A percentile compares a stretch with the other conserved stretches of the same genome.
Conservation (phyloP, 1,284 basidiomycete species). For the Mycena citricolor region DNA sequence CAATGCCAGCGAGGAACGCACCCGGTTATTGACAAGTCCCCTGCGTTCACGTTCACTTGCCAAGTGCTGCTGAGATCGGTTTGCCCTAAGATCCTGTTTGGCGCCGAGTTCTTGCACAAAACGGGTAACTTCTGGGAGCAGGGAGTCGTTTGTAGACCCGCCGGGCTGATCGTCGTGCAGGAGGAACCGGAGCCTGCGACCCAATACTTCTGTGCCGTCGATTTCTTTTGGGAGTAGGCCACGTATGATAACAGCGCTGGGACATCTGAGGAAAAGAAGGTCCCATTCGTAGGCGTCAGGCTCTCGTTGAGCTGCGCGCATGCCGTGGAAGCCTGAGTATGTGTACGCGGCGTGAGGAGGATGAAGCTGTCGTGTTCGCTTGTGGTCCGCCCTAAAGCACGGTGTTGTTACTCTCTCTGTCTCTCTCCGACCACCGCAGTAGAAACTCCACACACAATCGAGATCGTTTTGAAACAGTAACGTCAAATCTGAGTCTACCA, state of each 20-base stretch:
- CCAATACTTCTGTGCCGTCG: conserved; percentile 26
- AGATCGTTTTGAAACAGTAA: conserved; percentile 34
- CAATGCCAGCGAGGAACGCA: conserved; percentile 9
- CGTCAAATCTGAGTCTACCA: conserved; percentile 27
- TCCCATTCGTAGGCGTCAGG: conserved; percentile 25
- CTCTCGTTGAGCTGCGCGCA: conserved; percentile 29
- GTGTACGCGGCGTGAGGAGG: conserved; percentile 24
- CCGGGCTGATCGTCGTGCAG: conserved; percentile 20
- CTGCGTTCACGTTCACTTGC: conserved; percentile 29
- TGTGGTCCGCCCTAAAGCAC: conserved; percentile 28
- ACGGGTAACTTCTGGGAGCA: conserved; percentile 26
- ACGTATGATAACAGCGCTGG: conserved; percentile 24
- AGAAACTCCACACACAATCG: conserved; percentile 26
- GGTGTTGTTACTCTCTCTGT: too few species aligned
- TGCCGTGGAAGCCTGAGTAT: conserved; percentile 23
- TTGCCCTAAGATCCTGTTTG: conserved; percentile 27
- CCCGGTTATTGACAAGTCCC: conserved; percentile 28
- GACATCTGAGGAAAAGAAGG: conserved; percentile 27
- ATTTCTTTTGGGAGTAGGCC: conserved; percentile 14
- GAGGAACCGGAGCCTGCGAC: conserved; percentile 20
- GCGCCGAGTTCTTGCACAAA: conserved; percentile 32
- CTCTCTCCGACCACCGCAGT: too few species aligned
- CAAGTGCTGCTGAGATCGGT: conserved; percentile 29
- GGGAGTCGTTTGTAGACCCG: conserved; percentile 21
- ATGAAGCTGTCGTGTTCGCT: conserved; percentile 28